Base-by-base conservation (phyloP, 2,329 filamentous ascomycete species). In the Trichoderma koningii region DNA sequence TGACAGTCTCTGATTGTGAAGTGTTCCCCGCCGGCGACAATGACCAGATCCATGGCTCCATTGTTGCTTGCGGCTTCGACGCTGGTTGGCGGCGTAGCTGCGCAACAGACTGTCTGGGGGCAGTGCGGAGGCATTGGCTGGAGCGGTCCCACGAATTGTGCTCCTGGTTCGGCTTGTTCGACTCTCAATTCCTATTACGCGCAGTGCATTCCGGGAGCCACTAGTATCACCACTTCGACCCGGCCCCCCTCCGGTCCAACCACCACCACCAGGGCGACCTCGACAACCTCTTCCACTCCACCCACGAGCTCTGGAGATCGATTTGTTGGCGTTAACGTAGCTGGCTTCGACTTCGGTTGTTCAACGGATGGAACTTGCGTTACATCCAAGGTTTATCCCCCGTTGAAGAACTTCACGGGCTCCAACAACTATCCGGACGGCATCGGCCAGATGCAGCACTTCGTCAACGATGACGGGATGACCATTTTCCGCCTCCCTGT, bases 391-490 rank as follows among this genome's bases (percentile, higher is more conserved):
- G 50, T 73, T 14, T 74, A 78, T 57, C 71, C 78, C 26, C 75
- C 75, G 28, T 59, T 75, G 17, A 68, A 66, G 30, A 68, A 68
- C 21, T 66, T 70, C 15, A 68, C 68, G 26, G 71, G 69, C 21
- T 68, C 69, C 19, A 69, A 77, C 64, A 63, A 67, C 51, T 53
- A 67, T 21, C 66, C 66, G 17, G 66, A 67, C 45, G 82, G 79
- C 14, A 71, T 77, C 10, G 77, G 73, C 1, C 83, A 86, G 68
- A 85, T 86, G 80, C 75, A 80, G 28, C 83, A 86, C 70, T 86
- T 85, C 68, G 75, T 78, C 57, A 76, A 76, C 6, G 76, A 82
- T 59, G 75, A 80, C 68, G 75, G 76, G 52, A 76, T 85, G 55
- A 85, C 85, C 69, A 79, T 82, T 53, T 85, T 85, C 74, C 72